Conservation (phyloP, 2,329 filamentous ascomycete genomes). For the Hymenoscyphus repandus region DNA sequence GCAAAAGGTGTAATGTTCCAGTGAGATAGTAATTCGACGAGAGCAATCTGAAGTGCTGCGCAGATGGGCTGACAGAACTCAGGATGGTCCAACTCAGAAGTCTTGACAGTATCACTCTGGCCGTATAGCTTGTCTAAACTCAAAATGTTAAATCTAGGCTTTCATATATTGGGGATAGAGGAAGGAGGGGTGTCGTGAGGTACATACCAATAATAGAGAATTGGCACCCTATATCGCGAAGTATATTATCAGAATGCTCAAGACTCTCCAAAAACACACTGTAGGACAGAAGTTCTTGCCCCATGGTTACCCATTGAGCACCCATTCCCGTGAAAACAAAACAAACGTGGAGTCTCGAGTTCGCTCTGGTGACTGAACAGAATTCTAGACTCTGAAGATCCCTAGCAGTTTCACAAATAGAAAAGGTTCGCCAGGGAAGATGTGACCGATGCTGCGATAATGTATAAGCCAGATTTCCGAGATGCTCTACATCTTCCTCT, state of each 20-base stretch:
- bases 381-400: not conserved
- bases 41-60: constrained; percentile 21
- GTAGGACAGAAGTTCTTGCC: constrained; percentile 11
- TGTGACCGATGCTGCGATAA: not conserved
- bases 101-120: not conserved
- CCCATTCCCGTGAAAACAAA: constrained; percentile 25
- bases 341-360: constrained; percentile 5
- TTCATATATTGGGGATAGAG: not conserved
- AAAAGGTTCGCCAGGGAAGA: not conserved
- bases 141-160: not conserved
- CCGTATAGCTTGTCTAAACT: not conserved
- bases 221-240: not conserved
- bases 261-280: constrained; percentile 4
- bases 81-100: constrained; percentile 16
- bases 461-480: not conserved
- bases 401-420: not conserved
- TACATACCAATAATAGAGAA: not conserved
- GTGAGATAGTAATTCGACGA: constrained; percentile 20
- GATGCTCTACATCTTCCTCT: not conserved
- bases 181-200: not conserved
- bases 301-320: constrained; percentile 18
- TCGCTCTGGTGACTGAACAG: not conserved
- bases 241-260: not conserved
- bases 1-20: constrained; percentile 11
- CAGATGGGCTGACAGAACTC: constrained; percentile 13